These are phyloP conservation scores for Beta vulgaris DNA, from an alignment of 148 eudicot species.

Conservation along the genomic window DNA sequence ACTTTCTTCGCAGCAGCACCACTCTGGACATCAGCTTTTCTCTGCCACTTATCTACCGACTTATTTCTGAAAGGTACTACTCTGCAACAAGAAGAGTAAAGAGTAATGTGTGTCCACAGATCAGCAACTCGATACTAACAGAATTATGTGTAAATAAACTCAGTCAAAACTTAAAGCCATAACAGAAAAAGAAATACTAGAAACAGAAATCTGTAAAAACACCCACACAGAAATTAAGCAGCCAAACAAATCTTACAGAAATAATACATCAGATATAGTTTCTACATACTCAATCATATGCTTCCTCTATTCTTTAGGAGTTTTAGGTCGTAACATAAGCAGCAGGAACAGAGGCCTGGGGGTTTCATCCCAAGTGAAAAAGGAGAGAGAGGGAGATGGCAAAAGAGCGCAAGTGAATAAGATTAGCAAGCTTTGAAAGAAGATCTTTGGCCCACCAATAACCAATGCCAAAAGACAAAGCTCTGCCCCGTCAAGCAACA, in stretches of 20 bases:
- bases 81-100: constrained; percentile 33
- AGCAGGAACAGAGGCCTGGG: too few relatives aligned
- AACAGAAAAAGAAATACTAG: background rate
- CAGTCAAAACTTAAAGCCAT: background rate
- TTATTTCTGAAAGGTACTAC: constrained; percentile 68
- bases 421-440: too few relatives aligned
- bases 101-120: background rate
- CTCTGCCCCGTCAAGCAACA: background rate
- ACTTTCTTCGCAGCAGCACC: constrained; percentile 88
- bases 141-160: background rate
- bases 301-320: too few relatives aligned
- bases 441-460: too few relatives aligned
- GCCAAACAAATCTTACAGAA: background rate
- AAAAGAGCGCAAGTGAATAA: too few relatives aligned
- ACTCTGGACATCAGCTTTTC: constrained; percentile 87
- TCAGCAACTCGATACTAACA: background rate
- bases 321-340: too few relatives aligned
- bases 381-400: too few relatives aligned
- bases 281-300: background rate
- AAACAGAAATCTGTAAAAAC: background rate
- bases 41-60: constrained; percentile 93
- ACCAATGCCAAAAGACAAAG: background rate
- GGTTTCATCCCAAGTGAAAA: too few relatives aligned
- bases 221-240: background rate
- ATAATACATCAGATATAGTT: too few relatives aligned